Conservation (phyloP, 2,329 filamentous ascomycete species). For the Ophiostoma australiae region DNA sequence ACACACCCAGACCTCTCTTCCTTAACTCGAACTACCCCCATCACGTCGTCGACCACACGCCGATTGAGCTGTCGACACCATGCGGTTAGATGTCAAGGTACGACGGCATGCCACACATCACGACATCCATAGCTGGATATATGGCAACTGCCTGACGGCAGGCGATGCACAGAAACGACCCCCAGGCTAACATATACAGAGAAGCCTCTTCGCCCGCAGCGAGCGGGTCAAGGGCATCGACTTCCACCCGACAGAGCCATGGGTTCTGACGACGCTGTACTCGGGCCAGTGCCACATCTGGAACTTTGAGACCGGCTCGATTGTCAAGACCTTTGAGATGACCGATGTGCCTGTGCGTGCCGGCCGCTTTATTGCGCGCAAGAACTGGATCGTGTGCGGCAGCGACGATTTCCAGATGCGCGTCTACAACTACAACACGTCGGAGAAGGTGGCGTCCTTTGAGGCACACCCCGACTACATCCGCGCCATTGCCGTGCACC, state of each 20-base stretch:
- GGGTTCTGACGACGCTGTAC: conserved; percentile 76
- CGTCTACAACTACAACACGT: conserved; percentile 84
- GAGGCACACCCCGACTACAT: conserved; percentile 99
- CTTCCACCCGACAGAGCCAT: conserved; percentile 30
- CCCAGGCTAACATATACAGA: conserved; percentile 14
- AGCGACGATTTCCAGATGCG: conserved; percentile 73
- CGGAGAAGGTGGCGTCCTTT: conserved; percentile 95
- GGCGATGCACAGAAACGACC: not conserved
- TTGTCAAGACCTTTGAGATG: conserved; percentile 98
- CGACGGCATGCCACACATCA: not conserved
- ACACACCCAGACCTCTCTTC: conserved; percentile 4
- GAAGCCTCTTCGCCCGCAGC: conserved; percentile 29
- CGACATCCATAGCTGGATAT: not conserved
- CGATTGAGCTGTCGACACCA: conserved; percentile 24
- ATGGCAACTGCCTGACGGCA: not conserved
- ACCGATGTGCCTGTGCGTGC: conserved; percentile 97
- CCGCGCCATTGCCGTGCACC: conserved; percentile 91
- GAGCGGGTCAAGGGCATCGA: conserved; percentile 30
- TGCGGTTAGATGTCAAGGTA: conserved; percentile 30
- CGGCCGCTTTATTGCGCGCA: conserved; percentile 90
- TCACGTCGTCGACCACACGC: conserved; percentile 2
- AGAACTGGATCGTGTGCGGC: conserved; percentile 98
- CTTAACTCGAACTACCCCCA: not conserved
- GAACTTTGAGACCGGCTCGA: conserved; percentile 94
- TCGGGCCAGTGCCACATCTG: conserved; percentile 99